Conservation (phyloP, 768 basidiomycete genomes). For the Suillus spraguei region DNA sequence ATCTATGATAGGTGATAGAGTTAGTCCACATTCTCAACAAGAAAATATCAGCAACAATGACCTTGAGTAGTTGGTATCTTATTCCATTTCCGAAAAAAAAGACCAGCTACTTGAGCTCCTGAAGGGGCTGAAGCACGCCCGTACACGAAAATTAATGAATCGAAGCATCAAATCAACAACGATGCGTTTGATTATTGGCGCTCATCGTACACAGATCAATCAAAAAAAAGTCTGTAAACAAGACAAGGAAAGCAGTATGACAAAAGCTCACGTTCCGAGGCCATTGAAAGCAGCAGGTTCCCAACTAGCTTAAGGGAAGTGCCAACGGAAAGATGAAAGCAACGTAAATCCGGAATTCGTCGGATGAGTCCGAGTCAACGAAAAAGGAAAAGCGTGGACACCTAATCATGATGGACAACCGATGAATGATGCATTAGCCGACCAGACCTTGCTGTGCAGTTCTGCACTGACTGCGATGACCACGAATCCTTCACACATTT, state of each 20-base stretch:
- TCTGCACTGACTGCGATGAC: constrained; percentile 41
- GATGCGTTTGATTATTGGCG: not conserved
- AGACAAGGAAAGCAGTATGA: not conserved
- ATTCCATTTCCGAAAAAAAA: not conserved
- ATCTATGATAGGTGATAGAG: not conserved
- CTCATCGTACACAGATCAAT: not conserved
- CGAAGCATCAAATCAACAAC: not conserved
- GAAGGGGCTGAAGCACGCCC: not conserved
- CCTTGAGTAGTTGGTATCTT: not conserved
- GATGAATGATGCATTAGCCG: not conserved
- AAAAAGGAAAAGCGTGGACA: constrained; percentile 1
- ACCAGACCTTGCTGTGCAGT: not conserved
- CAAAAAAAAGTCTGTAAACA: not conserved
- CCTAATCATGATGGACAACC: not conserved
- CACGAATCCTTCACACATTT: constrained; percentile 84
- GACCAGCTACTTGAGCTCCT: not conserved
- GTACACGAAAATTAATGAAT: not conserved
- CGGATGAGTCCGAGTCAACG: not conserved
- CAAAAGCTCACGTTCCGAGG: not conserved
- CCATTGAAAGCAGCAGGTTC: not conserved
- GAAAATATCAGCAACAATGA: not conserved
- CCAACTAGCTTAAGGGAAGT: not conserved
- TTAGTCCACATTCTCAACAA: not conserved
- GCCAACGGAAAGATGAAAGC: not conserved
- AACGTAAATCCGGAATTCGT: not conserved